phyloP scores from a whole-genome alignment of 768 basidiomycete genomes.

The Inosperma sp. region DNA sequence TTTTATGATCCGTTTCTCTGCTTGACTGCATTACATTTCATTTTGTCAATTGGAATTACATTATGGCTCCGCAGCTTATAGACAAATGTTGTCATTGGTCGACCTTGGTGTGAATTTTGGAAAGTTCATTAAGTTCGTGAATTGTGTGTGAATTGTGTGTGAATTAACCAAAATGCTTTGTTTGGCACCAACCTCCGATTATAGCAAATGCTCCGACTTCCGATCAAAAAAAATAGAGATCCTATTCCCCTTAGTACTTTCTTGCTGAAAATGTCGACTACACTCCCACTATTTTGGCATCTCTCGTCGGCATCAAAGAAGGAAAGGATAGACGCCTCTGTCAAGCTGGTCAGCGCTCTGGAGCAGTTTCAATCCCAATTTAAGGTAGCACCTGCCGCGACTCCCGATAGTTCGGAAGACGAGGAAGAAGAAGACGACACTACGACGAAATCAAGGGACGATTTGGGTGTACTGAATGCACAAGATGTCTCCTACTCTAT shows the following conservation, averaged over 20 bases:
- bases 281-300: conserved; percentile 91
- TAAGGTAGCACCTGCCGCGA: conserved; percentile 27
- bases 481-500: conserved; percentile 93
- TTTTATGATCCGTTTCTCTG: no score
- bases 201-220: background rate
- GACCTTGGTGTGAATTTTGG: background rate
- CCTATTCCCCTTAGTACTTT: no score
- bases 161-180: no score
- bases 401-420: conserved; percentile 44
- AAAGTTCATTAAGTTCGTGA: no score
- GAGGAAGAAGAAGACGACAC: conserved; percentile 36
- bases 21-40: no score
- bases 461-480: conserved; percentile 66
- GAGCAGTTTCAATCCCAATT: conserved; percentile 78
- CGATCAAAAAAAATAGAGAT: conserved; percentile 5
- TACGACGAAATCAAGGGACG: conserved; percentile 33
- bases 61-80: background rate
- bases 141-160: no score
- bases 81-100: background rate
- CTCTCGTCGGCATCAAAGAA: conserved; percentile 78
- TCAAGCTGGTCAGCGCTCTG: conserved; percentile 74
- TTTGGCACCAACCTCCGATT: background rate
- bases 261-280: conserved; percentile 61
- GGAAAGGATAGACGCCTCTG: conserved; percentile 79
- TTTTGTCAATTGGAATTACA: background rate